phyloP scores from a whole-genome alignment of 495 filamentous ascomycete species.

The Penicillium pancosmium region DNA sequence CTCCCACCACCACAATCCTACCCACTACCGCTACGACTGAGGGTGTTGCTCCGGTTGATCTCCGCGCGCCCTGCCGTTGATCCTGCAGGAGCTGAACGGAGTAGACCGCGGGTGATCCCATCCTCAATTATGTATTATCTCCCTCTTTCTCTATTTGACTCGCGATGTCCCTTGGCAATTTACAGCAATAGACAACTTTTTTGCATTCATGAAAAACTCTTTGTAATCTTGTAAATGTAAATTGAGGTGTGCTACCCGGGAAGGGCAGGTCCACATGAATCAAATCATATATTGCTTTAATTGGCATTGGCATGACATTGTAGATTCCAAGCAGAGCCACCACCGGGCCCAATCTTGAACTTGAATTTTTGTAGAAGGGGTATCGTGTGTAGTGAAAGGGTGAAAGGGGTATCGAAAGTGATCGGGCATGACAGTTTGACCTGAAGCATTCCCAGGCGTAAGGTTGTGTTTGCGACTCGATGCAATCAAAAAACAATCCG shows the following conservation, averaged over 20 bases:
- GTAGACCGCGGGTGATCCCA: conserved; percentile 22
- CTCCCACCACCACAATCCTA: conserved; percentile 11
- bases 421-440: no score
- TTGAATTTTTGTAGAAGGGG: not conserved
- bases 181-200: conserved; percentile 33
- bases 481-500: conserved; percentile 60
- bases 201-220: conserved; percentile 11
- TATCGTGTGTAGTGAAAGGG: conserved; percentile 1
- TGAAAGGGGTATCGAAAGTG: conserved; percentile 6
- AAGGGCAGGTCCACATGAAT: no score
- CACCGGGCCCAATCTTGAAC: not conserved
- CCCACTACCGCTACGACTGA: conserved; percentile 25
- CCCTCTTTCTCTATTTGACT: conserved; percentile 31
- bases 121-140: conserved; percentile 40
- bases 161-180: conserved; percentile 29
- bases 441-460: no score
- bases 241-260: not conserved
- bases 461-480: no score
- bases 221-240: conserved; percentile 13
- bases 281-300: no score
- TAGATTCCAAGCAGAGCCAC: no score
- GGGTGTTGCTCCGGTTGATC: conserved; percentile 13
- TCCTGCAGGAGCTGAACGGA: conserved; percentile 11
- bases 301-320: no score
- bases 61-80: conserved; percentile 6